phyloP scores from a whole-genome alignment of 106 monocot species.

The Dendrobium catenatum region DNA sequence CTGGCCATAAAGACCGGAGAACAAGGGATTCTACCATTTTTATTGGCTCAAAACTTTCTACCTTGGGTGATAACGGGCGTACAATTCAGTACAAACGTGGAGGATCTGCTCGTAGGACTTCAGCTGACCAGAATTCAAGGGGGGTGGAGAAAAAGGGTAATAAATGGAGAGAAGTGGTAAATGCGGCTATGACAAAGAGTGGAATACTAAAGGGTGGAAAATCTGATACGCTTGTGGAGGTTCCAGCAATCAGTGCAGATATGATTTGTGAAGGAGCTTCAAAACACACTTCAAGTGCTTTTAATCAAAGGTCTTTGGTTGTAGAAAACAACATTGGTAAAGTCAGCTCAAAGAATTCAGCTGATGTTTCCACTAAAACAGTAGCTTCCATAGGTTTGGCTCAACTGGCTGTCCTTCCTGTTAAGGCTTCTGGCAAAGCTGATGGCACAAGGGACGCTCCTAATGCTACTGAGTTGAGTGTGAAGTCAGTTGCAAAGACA shows the following conservation, averaged over 20 bases:
- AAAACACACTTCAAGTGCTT: background rate
- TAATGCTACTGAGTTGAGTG: conserved; percentile 4
- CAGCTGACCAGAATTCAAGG: conserved; percentile 35
- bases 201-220: conserved; percentile 1
- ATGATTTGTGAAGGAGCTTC: conserved; percentile 1
- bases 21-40: conserved; percentile 21
- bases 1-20: conserved; percentile 24
- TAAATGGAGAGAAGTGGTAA: conserved; percentile 25
- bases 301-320: background rate
- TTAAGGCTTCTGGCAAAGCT: background rate
- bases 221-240: background rate
- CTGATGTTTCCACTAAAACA: background rate
- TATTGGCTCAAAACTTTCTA: conserved; percentile 13
- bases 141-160: conserved; percentile 26
- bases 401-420: background rate
- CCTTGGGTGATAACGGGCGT: conserved; percentile 30
- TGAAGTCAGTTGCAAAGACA: background rate
- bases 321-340: conserved; percentile 3
- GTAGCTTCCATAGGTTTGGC: background rate
- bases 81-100: conserved; percentile 49
- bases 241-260: background rate
- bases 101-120: conserved; percentile 46
- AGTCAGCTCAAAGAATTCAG: background rate
- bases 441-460: background rate
- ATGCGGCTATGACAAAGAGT: conserved; percentile 3